These are phyloP conservation scores for Trichosanthes cucumerina DNA, from an alignment of 306 rosid genomes.

Conservation along the genomic window DNA sequence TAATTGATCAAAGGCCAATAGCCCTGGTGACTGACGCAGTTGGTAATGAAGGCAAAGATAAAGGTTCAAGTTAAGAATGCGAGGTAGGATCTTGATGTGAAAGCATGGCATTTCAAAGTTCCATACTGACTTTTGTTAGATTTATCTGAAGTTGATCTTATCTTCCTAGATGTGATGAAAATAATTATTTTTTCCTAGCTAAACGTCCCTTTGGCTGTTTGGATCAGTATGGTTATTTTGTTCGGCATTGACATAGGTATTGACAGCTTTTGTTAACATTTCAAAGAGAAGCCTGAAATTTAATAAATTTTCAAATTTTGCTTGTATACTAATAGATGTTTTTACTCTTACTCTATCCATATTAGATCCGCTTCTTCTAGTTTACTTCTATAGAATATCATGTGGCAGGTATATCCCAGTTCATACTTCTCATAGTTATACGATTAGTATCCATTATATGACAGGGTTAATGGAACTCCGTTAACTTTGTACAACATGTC, in stretches of 20 bases:
- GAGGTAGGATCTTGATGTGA: background rate
- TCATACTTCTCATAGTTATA: background rate
- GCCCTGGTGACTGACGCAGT: slow-evolving; percentile 83
- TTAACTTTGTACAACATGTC: background rate
- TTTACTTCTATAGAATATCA: background rate
- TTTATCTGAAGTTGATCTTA: background rate
- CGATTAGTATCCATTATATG: background rate
- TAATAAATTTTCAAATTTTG: background rate
- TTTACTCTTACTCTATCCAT: background rate
- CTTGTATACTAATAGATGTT: background rate
- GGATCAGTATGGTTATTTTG: background rate
- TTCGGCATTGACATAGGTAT: background rate
- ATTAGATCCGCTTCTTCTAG: background rate
- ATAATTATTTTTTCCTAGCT: background rate
- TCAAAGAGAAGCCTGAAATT: background rate
- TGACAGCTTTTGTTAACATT: background rate
- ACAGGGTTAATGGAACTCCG: background rate
- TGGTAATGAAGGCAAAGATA: slow-evolving; percentile 51
- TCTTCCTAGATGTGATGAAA: background rate
- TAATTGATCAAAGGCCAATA: slow-evolving; percentile 80
- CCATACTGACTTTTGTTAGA: background rate
- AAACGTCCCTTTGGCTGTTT: background rate
- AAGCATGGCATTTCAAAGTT: background rate
- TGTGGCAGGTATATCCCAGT: background rate
- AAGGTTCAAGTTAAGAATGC: slow-evolving; percentile 17